Evolutionary conservation across 139 green algal genomes (phyloP), one percentile per base, ranked within the genome.

Genomic region (Astrephomene gubernaculifera): DNA sequence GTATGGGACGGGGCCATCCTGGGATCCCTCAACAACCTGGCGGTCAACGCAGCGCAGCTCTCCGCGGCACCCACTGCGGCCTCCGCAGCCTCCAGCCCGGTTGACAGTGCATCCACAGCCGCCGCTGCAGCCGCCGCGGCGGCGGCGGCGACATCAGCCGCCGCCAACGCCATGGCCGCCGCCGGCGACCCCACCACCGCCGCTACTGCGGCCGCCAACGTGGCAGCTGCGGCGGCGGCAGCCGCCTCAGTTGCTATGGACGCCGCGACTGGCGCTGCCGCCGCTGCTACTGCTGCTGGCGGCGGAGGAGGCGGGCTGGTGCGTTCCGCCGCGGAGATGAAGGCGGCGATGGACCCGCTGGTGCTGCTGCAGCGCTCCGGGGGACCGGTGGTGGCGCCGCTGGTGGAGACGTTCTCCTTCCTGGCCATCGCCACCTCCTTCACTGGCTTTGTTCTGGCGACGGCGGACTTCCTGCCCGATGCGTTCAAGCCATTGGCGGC

Each of bases 361-460:
- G 78, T 84, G 63, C 63, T 84, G 43, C 78, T 84, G 44, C 78
- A 72, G 12, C 38, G 90, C 14, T 38, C 70, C 6, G 67, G 68
- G 27, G 68, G 49, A 61, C 68, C 79, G 21, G 25, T 79, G 39
- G 86, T 87, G 44, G 85, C 25, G 4, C 75, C 78, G 0, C 52
- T 92, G 27, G 86, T 95, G 60, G 43, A 90, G 69, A 57, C 24
- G 9, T 83, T 83, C 33, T 93, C 90, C 1, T 90, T 97, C 61
- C 87, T 97, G 41, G 96, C 96, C 0, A 82, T 98, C 7, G 92
- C 90, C 61, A 98, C 96, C 0, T 94, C 85, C 45, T 96, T 94
- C 90, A 97, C 97, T 17, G 96, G 94, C 38, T 98, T 98, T 53
- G 83, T 96, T 1, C 78, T 98, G 36, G 96, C 94, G 8, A 90